Evolutionary conservation across 805 yeast genomes (phyloP).

Genomic region (Lipomyces yamanashiensis): DNA sequence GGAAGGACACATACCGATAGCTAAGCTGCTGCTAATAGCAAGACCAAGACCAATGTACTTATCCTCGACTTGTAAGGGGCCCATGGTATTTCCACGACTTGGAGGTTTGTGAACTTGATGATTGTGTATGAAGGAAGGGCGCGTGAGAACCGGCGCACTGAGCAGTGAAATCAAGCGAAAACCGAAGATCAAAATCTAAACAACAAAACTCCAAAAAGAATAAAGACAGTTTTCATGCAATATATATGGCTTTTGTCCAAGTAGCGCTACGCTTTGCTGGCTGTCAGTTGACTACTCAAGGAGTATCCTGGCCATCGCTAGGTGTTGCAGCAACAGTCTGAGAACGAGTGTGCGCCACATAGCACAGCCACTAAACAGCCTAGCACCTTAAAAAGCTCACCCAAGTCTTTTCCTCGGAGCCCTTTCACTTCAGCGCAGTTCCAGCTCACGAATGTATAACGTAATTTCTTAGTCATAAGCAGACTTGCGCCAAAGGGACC

Average conservation of each 20-base stretch:
- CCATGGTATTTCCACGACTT: conserved; percentile 6
- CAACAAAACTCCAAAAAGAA: background rate
- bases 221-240: background rate
- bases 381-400: background rate
- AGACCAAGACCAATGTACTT: conserved; percentile 87
- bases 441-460: too few species aligned
- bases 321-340: conserved; percentile 2
- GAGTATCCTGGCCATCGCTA: too few species aligned
- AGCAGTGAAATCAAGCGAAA: background rate
- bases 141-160: background rate
- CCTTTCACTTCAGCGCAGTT: too few species aligned
- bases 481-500: background rate
- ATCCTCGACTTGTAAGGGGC: conserved; percentile 59
- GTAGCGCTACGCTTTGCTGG: too few species aligned
- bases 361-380: background rate
- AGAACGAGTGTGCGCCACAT: conserved; percentile 1
- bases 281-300: too few species aligned
- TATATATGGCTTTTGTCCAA: too few species aligned
- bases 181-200: background rate
- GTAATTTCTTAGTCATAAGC: too few species aligned
- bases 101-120: background rate
- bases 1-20: conserved; percentile 73
- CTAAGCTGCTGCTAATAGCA: conserved; percentile 84
- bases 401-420: too few species aligned
- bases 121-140: background rate